A percentile compares a stretch with the other conserved stretches of the same genome.
phyloP scores from a whole-genome alignment of 352 stramenopile species.

The Thalassiosira livingstoniorum region DNA sequence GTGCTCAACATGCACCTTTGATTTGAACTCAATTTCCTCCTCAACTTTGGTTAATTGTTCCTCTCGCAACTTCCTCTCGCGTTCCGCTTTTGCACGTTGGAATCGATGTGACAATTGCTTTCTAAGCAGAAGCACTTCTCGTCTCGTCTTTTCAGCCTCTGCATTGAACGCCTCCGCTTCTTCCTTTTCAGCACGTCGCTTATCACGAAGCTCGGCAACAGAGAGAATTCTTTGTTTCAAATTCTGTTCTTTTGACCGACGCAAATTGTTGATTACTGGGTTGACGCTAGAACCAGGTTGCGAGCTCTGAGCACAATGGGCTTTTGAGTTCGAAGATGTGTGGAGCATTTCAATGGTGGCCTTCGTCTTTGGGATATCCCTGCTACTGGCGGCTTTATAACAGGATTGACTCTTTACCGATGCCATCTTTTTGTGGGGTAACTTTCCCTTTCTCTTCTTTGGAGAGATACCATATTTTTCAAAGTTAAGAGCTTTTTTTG shows the following conservation, averaged over 20 bases:
- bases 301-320: neutral
- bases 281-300: slow-evolving; percentile 47
- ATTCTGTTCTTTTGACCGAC: slow-evolving; percentile 60
- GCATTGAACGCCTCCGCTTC: slow-evolving; percentile 66
- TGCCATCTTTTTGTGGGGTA: slow-evolving; percentile 35
- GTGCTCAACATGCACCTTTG: slow-evolving; percentile 74
- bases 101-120: slow-evolving; percentile 69
- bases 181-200: slow-evolving; percentile 66
- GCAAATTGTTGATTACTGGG: slow-evolving; percentile 54
- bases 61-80: slow-evolving; percentile 50
- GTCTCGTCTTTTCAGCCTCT: slow-evolving; percentile 60
- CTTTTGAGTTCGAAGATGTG: neutral
- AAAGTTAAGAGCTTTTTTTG: slow-evolving; percentile 34
- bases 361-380: neutral
- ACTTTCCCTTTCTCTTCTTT: slow-evolving; percentile 29
- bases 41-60: slow-evolving; percentile 66
- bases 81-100: slow-evolving; percentile 59
- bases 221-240: slow-evolving; percentile 41
- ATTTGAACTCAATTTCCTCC: slow-evolving; percentile 83
- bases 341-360: neutral
- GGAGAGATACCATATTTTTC: slow-evolving; percentile 20
- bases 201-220: slow-evolving; percentile 58
- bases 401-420: neutral
- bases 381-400: no score
- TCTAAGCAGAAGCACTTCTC: slow-evolving; percentile 66